phyloP scores from a whole-genome alignment of 2,329 filamentous ascomycete genomes.

The Ascochyta fabae region DNA sequence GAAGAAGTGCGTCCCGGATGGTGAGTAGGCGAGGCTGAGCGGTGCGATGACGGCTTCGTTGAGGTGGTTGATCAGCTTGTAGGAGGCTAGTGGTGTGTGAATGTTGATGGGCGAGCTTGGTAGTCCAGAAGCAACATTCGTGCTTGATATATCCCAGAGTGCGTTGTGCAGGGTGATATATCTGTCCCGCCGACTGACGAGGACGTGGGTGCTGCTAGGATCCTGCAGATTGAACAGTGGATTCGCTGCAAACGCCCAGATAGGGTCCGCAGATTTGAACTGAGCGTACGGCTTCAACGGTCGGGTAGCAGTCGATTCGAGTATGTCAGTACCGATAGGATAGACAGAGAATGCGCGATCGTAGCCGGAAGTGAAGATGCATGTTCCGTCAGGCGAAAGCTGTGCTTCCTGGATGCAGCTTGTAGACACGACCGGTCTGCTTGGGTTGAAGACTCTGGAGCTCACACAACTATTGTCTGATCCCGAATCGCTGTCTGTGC shows the following conservation, averaged over 20 bases:
- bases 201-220: constrained; percentile 56
- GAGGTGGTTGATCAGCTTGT: constrained; percentile 60
- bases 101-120: constrained; percentile 28
- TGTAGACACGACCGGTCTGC: not conserved
- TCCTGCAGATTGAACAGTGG: constrained; percentile 62
- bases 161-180: constrained; percentile 65
- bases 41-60: constrained; percentile 65
- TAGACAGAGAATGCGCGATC: constrained; percentile 63
- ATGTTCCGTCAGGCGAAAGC: constrained; percentile 61
- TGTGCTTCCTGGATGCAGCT: constrained; percentile 42
- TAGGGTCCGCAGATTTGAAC: constrained; percentile 55
- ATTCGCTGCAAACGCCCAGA: constrained; percentile 62
- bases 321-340: constrained; percentile 23
- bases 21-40: constrained; percentile 61
- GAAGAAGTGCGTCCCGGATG: constrained; percentile 60
- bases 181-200: constrained; percentile 60
- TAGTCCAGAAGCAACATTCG: not conserved
- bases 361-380: constrained; percentile 60
- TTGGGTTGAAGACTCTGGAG: not conserved
- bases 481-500: not conserved
- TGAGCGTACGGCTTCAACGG: constrained; percentile 55
- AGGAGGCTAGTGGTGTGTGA: constrained; percentile 53
- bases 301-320: constrained; percentile 9
- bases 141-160: constrained; percentile 49
- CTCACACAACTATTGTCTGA: not conserved